phyloP scores from a whole-genome alignment of 2,329 filamentous ascomycete genomes.

The Diaporthe destruens region DNA sequence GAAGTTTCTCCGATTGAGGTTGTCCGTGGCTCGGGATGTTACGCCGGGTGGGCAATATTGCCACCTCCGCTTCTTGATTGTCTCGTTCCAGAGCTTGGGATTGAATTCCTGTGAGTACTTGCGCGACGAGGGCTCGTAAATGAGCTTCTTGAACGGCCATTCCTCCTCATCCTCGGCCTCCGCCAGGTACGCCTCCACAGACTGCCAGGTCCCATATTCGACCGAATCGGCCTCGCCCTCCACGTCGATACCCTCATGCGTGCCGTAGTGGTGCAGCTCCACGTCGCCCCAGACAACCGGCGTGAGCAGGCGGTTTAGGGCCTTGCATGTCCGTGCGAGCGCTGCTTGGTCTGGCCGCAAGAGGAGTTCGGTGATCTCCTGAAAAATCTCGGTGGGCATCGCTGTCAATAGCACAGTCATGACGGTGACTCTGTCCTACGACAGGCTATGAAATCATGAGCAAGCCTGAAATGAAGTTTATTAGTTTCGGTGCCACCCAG shows the following conservation, averaged over 20 bases:
- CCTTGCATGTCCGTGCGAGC: background rate
- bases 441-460: background rate
- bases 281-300: background rate
- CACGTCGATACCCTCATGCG: background rate
- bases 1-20: background rate
- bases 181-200: background rate
- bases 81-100: background rate
- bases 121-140: conserved; percentile 4
- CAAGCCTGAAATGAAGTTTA: too few species aligned
- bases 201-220: background rate
- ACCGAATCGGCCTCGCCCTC: background rate
- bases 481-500: background rate
- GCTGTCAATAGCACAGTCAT: background rate
- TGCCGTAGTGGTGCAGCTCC: conserved; percentile 3
- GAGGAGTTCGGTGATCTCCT: conserved; percentile 5
- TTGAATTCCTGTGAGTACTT: background rate
- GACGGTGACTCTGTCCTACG: background rate
- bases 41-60: background rate
- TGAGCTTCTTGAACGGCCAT: background rate
- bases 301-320: background rate
- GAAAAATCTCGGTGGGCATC: background rate
- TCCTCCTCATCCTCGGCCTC: background rate
- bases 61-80: background rate
- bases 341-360: conserved; percentile 15
- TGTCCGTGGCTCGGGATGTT: background rate